Conservation (phyloP, 192 early-diverging fungal species). For the Backusella psychrophila region DNA sequence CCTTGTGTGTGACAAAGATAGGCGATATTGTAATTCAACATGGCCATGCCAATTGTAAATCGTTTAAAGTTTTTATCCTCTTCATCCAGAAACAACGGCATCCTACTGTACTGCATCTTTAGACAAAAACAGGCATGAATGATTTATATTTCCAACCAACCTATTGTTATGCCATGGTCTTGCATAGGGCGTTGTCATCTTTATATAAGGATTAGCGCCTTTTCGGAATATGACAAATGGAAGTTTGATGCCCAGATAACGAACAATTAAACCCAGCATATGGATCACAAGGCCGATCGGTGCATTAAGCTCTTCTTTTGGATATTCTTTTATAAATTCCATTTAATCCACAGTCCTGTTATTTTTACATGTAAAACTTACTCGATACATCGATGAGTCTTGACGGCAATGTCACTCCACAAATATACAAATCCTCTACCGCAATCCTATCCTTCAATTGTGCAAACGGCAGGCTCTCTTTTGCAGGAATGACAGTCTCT, state of each 20-base stretch:
- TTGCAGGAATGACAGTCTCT: background rate
- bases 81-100: conserved; percentile 42
- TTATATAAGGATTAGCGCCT: conserved; percentile 1
- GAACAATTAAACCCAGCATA: conserved; percentile 45
- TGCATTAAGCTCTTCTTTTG: conserved; percentile 53
- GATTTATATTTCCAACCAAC: background rate
- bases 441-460: background rate
- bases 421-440: conserved; percentile 19
- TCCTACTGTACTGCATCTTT: conserved; percentile 28
- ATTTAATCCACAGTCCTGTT: background rate
- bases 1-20: conserved; percentile 59
- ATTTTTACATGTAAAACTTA: conserved; percentile 15
- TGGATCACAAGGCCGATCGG: conserved; percentile 54
- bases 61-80: conserved; percentile 37
- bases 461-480: background rate
- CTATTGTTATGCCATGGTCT: background rate
- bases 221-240: conserved; percentile 40
- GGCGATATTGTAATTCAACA: conserved; percentile 58
- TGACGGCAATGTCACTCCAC: conserved; percentile 24
- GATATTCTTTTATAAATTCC: background rate
- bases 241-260: conserved; percentile 56
- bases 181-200: background rate
- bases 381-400: conserved; percentile 28
- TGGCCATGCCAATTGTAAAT: conserved; percentile 47
- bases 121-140: no score